Evolutionary conservation across 305 asterid species (phyloP).

Genomic region (Stenogyne calaminthoides): DNA sequence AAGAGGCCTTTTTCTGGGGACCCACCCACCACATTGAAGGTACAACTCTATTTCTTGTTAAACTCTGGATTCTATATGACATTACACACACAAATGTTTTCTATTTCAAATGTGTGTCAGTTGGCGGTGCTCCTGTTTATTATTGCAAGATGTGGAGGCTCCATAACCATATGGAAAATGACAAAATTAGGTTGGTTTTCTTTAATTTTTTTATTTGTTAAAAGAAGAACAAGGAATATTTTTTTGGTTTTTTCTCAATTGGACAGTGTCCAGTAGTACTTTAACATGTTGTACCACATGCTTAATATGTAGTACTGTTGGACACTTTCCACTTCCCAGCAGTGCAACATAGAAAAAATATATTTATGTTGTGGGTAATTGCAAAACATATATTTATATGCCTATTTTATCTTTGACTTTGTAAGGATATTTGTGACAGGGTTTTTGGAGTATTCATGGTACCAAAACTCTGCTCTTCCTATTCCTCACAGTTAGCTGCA

Average conservation of each 20-base stretch:
- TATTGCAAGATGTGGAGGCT: constrained; percentile 86
- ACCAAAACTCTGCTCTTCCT: constrained; percentile 78
- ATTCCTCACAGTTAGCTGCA: constrained; percentile 65
- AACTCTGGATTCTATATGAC: too few relatives aligned
- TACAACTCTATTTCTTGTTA: not conserved
- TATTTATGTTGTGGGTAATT: not conserved
- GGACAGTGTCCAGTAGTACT: too few relatives aligned
- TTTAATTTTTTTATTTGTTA: too few relatives aligned
- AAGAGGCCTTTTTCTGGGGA: constrained; percentile 90
- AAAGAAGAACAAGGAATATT: too few relatives aligned
- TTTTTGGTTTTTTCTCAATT: too few relatives aligned
- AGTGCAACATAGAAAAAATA: too few relatives aligned
- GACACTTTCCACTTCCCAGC: too few relatives aligned
- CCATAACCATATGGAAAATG: constrained; percentile 87
- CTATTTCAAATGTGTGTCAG: constrained; percentile 42
- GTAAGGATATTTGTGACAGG: constrained; percentile 44
- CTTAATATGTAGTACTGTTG: too few relatives aligned
- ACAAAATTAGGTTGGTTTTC: constrained; percentile 67
- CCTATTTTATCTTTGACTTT: not conserved
- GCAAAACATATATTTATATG: not conserved
- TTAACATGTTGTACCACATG: too few relatives aligned
- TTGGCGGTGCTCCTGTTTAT: constrained; percentile 79
- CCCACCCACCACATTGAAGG: constrained; percentile 96
- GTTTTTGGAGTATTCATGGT: constrained; percentile 79
- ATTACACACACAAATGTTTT: not conserved